Base-by-base conservation (phyloP, 176 grass and related monocot genomes). In the Alloteropsis semialata region DNA sequence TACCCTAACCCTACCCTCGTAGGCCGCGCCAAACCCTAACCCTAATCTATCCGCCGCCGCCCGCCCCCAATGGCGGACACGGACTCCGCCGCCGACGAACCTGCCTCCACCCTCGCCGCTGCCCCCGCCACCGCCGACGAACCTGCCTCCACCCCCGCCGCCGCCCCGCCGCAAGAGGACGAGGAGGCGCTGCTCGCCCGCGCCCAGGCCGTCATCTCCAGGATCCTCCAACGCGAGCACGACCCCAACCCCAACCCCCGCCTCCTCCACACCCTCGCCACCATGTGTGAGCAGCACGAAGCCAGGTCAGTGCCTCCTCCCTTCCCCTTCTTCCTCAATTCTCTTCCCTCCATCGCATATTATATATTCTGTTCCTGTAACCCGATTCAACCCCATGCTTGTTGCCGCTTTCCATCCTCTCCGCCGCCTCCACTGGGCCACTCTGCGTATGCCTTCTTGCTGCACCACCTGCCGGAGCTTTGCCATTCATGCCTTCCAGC, bases 201-300 rank as follows among this genome's bases (percentile, higher is more conserved):
- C 72, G 93, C 87, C 59, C 93, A 93, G 82, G 54, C 36, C 42
- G 2, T 96, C 21, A 83, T 98, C 43, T 76, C 80, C 4, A 81
- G 91, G 81, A 79, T 93, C 74, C 32, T 95, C 53, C 89, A 88
- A 12, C 80, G 76, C 27, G 91, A 93, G 87, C 28, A 18, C 54
- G 88, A 89, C 43, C 96, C 93, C 64, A 98, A 93, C 56, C 93
- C 96, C 59, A 98, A 93, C 50, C 93, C 96, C 41, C 90, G 89
- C 60, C 88, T 93, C 48, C 89, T 96, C 42, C 96, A 96, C 63
- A 95, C 92, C 46, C 93, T 98, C 64, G 91, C 96, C 28, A 86
- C 93, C 84, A 90, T 98, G 36, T 86, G 89, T n/a, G 96, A 98
- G 80, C 66, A n/a, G 29, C 89, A 98, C 24, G 93, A 96, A 74